phyloP scores from a whole-genome alignment of 305 asterid species.

The Plantago coronopus region DNA sequence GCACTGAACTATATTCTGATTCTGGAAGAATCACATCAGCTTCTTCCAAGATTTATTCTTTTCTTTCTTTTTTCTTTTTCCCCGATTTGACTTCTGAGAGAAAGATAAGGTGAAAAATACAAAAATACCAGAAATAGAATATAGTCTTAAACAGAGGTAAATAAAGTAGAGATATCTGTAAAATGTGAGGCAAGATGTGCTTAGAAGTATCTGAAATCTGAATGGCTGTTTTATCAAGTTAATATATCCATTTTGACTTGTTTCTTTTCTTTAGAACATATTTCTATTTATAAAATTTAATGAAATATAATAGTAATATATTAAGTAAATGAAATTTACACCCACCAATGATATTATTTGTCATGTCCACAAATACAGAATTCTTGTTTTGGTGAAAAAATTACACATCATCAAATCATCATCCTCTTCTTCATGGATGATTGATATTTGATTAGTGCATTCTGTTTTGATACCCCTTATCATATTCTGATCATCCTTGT shows the following conservation, averaged over 20 bases:
- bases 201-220: constrained; percentile 35
- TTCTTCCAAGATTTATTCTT: too few relatives aligned
- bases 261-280: constrained; percentile 11
- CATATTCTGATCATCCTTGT: background rate
- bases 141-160: constrained; percentile 26
- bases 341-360: constrained; percentile 4
- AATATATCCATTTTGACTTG: constrained; percentile 16
- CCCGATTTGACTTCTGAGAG: background rate
- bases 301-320: background rate
- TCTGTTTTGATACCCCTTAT: background rate
- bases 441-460: constrained; percentile 8
- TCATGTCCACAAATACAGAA: constrained; percentile 10
- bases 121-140: constrained; percentile 9
- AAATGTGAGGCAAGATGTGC: constrained; percentile 29
- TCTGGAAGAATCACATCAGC: too few relatives aligned
- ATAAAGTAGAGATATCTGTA: constrained; percentile 21
- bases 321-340: constrained; percentile 3
- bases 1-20: too few relatives aligned
- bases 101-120: background rate
- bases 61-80: too few relatives aligned
- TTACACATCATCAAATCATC: background rate
- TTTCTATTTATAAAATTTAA: constrained; percentile 1
- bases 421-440: constrained; percentile 21
- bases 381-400: constrained; percentile 13
- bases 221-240: constrained; percentile 38